Evolutionary conservation across 805 yeast species (phyloP).

Genomic region (Nakazawaea ishiwadae): DNA sequence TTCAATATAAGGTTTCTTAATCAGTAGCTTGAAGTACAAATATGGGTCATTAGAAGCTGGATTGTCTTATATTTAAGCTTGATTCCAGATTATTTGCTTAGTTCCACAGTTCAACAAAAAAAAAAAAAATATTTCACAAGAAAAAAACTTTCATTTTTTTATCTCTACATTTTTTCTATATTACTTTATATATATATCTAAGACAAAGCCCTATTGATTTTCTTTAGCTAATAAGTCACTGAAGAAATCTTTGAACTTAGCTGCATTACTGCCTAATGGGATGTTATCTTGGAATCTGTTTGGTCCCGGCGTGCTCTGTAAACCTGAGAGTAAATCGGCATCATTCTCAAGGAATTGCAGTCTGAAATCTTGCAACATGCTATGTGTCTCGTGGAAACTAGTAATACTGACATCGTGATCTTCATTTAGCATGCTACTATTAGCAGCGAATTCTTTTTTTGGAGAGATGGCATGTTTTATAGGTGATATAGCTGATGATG

Average conservation of each 20-base stretch:
- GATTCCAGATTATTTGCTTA: too few relatives aligned
- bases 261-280: background rate
- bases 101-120: too few relatives aligned
- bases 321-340: conserved; percentile 2
- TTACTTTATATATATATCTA: background rate
- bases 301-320: conserved; percentile 7
- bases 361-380: conserved; percentile 19
- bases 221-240: background rate
- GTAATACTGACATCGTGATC: conserved; percentile 12
- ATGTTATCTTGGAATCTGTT: background rate
- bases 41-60: too few relatives aligned
- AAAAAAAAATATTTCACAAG: too few relatives aligned
- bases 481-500: background rate
- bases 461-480: background rate
- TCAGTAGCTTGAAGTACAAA: too few relatives aligned
- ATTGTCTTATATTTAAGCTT: too few relatives aligned
- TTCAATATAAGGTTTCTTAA: too few relatives aligned
- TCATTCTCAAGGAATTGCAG: conserved; percentile 16
- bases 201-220: background rate
- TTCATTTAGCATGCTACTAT: conserved; percentile 9
- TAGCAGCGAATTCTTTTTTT: conserved; percentile 1
- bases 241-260: conserved; percentile 8
- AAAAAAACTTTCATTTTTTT: too few relatives aligned
- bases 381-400: conserved; percentile 22
- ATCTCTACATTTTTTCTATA: background rate